Percentiles rank a stretch among this genome's conserved stretches.
These are phyloP conservation scores for Teunomyces aglyptinius DNA, from an alignment of 805 yeast species.

Conservation along the genomic window DNA sequence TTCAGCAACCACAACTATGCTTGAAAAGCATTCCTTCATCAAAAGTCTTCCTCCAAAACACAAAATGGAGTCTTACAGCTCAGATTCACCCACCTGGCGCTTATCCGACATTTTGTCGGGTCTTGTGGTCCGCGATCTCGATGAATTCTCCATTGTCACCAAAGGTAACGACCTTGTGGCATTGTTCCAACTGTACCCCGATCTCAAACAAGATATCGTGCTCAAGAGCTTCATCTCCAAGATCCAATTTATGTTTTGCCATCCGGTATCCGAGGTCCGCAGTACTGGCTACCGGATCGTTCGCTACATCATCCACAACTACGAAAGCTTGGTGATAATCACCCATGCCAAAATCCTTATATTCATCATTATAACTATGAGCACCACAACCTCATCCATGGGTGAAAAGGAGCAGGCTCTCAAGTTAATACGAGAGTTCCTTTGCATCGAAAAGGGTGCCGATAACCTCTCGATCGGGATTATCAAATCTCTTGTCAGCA, in stretches of 20 bases:
- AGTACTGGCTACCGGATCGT: constrained; percentile 77
- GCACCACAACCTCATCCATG: constrained; percentile 51
- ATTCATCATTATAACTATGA: constrained; percentile 61
- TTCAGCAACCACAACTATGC: constrained; percentile 2
- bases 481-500: constrained; percentile 55
- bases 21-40: neutral
- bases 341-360: constrained; percentile 57
- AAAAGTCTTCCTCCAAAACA: neutral
- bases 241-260: constrained; percentile 60
- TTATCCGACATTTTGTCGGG: constrained; percentile 61
- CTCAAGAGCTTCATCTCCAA: constrained; percentile 54
- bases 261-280: constrained; percentile 57
- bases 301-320: constrained; percentile 57
- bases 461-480: constrained; percentile 58
- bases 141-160: constrained; percentile 49
- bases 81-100: constrained; percentile 48
- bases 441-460: constrained; percentile 52
- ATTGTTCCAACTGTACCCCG: constrained; percentile 55
- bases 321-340: constrained; percentile 53
- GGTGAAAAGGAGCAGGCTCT: constrained; percentile 77
- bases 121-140: constrained; percentile 46
- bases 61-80: neutral
- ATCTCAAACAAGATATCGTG: constrained; percentile 62
- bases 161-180: constrained; percentile 66
- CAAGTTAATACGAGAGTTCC: constrained; percentile 61